Evolutionary conservation across 192 early-diverging fungal species (phyloP), one percentile per base, ranked within the genome.

Genomic region (Fimicolochytrium jonesii): DNA sequence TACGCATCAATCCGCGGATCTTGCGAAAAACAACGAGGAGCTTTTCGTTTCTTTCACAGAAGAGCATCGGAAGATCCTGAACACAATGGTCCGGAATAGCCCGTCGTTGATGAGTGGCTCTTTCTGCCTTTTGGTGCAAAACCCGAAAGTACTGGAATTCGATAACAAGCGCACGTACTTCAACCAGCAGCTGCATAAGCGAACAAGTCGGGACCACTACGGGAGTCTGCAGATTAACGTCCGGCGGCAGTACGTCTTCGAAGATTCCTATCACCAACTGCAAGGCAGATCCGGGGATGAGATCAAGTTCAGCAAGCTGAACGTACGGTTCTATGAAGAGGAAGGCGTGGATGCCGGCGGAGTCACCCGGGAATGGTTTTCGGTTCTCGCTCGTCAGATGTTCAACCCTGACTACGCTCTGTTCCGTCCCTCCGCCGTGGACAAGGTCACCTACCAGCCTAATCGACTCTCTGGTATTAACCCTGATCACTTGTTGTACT

Each of bases 161-260:
- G 96, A 99, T 79, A 99, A 97, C 81, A 99, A 99, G 77, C 84
- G 94, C 22, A 93, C 94, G 61, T 99, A 95, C 79, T 98, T 98
- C 70, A 87, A 82, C 56, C 93, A 94, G 69, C 92, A 94, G 55
- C 77, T 98, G 47, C 94, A 94, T 71, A 93, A 95, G 71, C 86
- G 90, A 42, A 76, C 75, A 46, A 69, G 56, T 13, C 76, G 87
- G 17, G 78, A 86, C 22, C 77, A 85, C 64, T 88, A 86, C 64
- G 80, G 86, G 6, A 71, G 84, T 3, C 69, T 98, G 48, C 87
- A 89, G 50, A 80, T 98, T 63, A 93, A 92, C 68, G 92, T 98
- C 39, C 89, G 92, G 20, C 84, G 96, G 28, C 86, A 88, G 69
- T 87, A 85, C 55, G 94, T 98, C 56, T 98, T 98, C 81, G 92